These are phyloP conservation scores for Bipolaris cookei DNA, from an alignment of 2,329 filamentous ascomycete genomes.

Conservation along the genomic window DNA sequence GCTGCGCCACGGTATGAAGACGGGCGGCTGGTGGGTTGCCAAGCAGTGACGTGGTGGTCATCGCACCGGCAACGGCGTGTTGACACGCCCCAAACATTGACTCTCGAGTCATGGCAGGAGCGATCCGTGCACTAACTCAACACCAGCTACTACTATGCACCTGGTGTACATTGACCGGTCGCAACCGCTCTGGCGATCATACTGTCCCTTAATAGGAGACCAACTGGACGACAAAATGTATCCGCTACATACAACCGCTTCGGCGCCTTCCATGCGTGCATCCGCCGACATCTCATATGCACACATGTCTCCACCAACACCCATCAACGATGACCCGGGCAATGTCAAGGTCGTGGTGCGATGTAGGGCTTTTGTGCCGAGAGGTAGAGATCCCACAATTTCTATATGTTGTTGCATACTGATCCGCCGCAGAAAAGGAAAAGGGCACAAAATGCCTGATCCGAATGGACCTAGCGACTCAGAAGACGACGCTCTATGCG, in stretches of 20 bases:
- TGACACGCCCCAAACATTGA: conserved; percentile 34
- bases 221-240: conserved; percentile 41
- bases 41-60: conserved; percentile 36
- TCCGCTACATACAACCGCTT: conserved; percentile 48
- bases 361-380: conserved; percentile 55
- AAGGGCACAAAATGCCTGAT: conserved; percentile 84
- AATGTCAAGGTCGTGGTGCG: conserved; percentile 61
- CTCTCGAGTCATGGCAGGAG: conserved; percentile 29
- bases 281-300: conserved; percentile 42
- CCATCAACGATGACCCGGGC: conserved; percentile 51
- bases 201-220: conserved; percentile 34
- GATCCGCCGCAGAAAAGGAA: conserved; percentile 70
- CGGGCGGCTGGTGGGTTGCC: conserved; percentile 27
- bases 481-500: conserved; percentile 80
- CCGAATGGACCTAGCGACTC: conserved; percentile 85
- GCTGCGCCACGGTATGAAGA: conserved; percentile 27
- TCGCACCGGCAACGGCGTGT: conserved; percentile 35
- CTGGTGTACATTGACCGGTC: conserved; percentile 38
- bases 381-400: conserved; percentile 44
- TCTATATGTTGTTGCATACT: conserved; percentile 21
- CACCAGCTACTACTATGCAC: conserved; percentile 35
- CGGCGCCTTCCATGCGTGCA: conserved; percentile 54
- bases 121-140: conserved; percentile 21
- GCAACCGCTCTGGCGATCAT: conserved; percentile 31
- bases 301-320: conserved; percentile 38